Conservation (phyloP, 208 protist species). For the Trypanosomatidae sp. region DNA sequence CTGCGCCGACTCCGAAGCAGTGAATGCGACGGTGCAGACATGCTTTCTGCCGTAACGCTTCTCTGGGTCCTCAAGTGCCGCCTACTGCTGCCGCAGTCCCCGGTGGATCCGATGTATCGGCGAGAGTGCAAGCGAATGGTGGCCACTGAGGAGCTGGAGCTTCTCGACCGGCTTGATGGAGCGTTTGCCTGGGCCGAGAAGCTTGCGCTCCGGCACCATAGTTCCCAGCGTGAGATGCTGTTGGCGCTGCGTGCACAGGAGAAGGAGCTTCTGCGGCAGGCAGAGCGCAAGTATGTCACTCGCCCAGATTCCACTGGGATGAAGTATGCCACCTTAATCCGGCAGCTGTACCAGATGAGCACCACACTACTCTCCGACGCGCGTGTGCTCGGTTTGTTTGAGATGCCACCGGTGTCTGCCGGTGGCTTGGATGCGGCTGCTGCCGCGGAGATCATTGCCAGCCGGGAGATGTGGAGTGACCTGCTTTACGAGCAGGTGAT, state of each 20-base stretch:
- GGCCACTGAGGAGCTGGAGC: conserved; percentile 37
- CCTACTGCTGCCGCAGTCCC: conserved; percentile 73
- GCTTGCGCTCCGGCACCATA: conserved; percentile 47
- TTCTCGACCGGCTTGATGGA: conserved; percentile 50
- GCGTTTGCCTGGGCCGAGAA: conserved; percentile 67
- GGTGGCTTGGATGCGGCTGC: conserved; percentile 9
- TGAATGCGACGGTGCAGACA: conserved; percentile 21
- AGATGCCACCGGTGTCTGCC: conserved; percentile 1
- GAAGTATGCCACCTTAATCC: conserved; percentile 73
- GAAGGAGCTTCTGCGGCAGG: conserved; percentile 29
- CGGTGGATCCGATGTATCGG: conserved; percentile 84
- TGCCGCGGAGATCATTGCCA: conserved; percentile 18
- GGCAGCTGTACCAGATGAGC: conserved; percentile 65
- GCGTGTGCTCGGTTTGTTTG: conserved; percentile 45
- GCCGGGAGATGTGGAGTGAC: conserved; percentile 63
- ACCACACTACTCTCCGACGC: conserved; percentile 65
- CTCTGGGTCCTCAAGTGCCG: conserved; percentile 75
- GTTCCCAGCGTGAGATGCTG: conserved; percentile 42
- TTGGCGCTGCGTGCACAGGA: conserved; percentile 37
- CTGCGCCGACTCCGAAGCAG: conserved; percentile 17
- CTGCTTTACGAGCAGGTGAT: conserved; percentile 73
- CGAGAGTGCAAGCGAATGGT: conserved; percentile 46
- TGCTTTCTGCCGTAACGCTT: conserved; percentile 46
- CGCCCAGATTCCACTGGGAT: conserved; percentile 67
- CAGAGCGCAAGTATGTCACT: conserved; percentile 38